Evolutionary conservation across 2,329 filamentous ascomycete species (phyloP).

Genomic region (Alternaria hordeiaustralica): DNA sequence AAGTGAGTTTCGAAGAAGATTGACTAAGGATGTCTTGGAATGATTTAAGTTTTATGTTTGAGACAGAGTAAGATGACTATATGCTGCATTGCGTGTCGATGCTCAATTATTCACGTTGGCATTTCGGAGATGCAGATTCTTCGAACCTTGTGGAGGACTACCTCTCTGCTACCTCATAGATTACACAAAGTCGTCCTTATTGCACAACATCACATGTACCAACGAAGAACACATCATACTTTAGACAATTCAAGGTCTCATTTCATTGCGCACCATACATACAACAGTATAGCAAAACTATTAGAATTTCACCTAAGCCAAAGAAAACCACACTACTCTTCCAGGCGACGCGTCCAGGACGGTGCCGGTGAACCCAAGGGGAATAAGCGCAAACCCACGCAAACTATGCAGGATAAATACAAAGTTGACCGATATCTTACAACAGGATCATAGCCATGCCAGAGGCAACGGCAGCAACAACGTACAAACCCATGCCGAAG

Average conservation of each 20-base stretch:
- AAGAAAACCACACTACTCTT: slow-evolving; percentile 5
- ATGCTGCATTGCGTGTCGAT: not conserved
- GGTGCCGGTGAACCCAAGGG: slow-evolving; percentile 2
- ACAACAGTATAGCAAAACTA: not conserved
- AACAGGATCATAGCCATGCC: slow-evolving; percentile 63
- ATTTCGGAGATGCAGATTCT: not conserved
- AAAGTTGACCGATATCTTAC: slow-evolving; percentile 42
- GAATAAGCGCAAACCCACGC: slow-evolving; percentile 17
- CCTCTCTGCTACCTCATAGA: not conserved
- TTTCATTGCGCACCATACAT: slow-evolving; percentile 2
- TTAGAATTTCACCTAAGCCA: slow-evolving; percentile 1
- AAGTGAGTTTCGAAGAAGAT: not conserved
- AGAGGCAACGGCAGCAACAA: slow-evolving; percentile 57
- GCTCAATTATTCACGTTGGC: not conserved
- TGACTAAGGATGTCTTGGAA: not conserved
- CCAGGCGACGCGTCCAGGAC: not conserved
- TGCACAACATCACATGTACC: not conserved
- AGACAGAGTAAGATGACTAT: not conserved
- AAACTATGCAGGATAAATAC: slow-evolving; percentile 13
- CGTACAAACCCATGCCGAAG: slow-evolving; percentile 58
- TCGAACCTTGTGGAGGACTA: not conserved
- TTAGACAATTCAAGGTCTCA: not conserved
- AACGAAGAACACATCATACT: too few species aligned
- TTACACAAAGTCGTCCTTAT: not conserved
- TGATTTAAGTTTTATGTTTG: not conserved